Percentiles rank a stretch among this genome's conserved stretches.
Conservation (phyloP, 2,329 filamentous ascomycete genomes). For the Pseudonectria foliicola region DNA sequence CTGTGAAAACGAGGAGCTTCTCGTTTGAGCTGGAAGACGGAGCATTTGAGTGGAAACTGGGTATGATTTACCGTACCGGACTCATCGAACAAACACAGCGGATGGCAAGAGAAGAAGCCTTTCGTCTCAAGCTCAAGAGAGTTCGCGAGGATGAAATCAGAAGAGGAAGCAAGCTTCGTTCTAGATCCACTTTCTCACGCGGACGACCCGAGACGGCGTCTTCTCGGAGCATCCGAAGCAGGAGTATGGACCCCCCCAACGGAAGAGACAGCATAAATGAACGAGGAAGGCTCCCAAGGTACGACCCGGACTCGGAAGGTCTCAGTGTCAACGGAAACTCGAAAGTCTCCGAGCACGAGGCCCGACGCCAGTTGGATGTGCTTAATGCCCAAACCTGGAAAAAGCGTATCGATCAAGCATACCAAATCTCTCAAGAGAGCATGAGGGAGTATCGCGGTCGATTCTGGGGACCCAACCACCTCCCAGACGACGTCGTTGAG, state of each 20-base stretch:
- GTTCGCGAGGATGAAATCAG: slow-evolving; percentile 64
- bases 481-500: slow-evolving; percentile 76
- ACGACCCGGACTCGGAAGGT: slow-evolving; percentile 69
- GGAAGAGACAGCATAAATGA: slow-evolving; percentile 25
- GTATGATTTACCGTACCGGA: slow-evolving; percentile 86
- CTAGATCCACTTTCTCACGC: slow-evolving; percentile 43
- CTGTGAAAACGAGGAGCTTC: slow-evolving; percentile 71
- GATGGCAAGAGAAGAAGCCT: slow-evolving; percentile 83
- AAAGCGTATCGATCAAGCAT: slow-evolving; percentile 73
- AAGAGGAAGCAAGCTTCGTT: slow-evolving; percentile 46
- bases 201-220: slow-evolving; percentile 25
- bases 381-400: slow-evolving; percentile 92
- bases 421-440: slow-evolving; percentile 60
- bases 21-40: slow-evolving; percentile 93
- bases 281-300: slow-evolving; percentile 48
- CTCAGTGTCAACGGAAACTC: slow-evolving; percentile 62
- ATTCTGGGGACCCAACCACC: slow-evolving; percentile 75
- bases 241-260: slow-evolving; percentile 43
- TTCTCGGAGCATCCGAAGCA: slow-evolving; percentile 41
- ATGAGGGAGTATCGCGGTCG: slow-evolving; percentile 71
- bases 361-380: slow-evolving; percentile 64
- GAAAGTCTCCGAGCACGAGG: slow-evolving; percentile 68
- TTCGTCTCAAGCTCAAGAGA: slow-evolving; percentile 78
- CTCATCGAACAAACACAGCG: slow-evolving; percentile 85
- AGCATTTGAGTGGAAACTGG: slow-evolving; percentile 94